A percentile compares a stretch with the other conserved stretches of the same genome.
Conservation (phyloP, 2,329 filamentous ascomycete species). For the Alternaria incomplexa region DNA sequence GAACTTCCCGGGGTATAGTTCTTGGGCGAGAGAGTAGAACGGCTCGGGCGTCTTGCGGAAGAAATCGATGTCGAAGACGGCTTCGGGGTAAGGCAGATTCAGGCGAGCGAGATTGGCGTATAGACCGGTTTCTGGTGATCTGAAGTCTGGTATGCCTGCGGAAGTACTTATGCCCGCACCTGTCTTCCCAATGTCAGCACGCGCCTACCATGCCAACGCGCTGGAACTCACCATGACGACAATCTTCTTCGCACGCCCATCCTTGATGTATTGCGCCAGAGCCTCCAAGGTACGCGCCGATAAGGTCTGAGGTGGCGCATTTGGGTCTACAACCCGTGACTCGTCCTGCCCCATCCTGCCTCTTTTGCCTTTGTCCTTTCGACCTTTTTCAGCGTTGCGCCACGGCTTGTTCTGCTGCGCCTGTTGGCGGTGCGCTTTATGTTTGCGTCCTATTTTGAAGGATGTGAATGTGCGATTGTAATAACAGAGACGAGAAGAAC, state of each 20-base stretch:
- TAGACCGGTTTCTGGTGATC: slow-evolving; percentile 89
- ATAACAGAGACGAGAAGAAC: background rate
- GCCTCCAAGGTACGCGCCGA: slow-evolving; percentile 71
- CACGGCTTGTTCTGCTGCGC: slow-evolving; percentile 41
- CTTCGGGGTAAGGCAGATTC: slow-evolving; percentile 86
- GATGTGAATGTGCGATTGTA: background rate
- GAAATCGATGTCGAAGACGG: slow-evolving; percentile 91
- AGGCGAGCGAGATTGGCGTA: slow-evolving; percentile 90
- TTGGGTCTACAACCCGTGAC: slow-evolving; percentile 72
- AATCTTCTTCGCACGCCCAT: slow-evolving; percentile 70
- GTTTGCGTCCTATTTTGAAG: slow-evolving; percentile 59
- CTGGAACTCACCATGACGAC: slow-evolving; percentile 73
- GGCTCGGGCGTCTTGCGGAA: slow-evolving; percentile 84
- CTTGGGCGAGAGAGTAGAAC: slow-evolving; percentile 90
- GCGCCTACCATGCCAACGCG: background rate
- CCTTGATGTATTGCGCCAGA: slow-evolving; percentile 80
- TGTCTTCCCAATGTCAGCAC: slow-evolving; percentile 54
- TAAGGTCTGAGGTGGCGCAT: slow-evolving; percentile 69
- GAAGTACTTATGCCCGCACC: slow-evolving; percentile 86
- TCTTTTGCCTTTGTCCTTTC: slow-evolving; percentile 31
- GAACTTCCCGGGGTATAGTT: slow-evolving; percentile 90
- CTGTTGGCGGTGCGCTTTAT: slow-evolving; percentile 52
- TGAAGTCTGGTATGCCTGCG: slow-evolving; percentile 85
- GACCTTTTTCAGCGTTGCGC: slow-evolving; percentile 36
- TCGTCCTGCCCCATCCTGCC: slow-evolving; percentile 85